Evolutionary conservation across 164 flowering plant genomes (phyloP), one percentile per base, ranked within the genome.

Genomic region (Tetrastigma voinierianum): DNA sequence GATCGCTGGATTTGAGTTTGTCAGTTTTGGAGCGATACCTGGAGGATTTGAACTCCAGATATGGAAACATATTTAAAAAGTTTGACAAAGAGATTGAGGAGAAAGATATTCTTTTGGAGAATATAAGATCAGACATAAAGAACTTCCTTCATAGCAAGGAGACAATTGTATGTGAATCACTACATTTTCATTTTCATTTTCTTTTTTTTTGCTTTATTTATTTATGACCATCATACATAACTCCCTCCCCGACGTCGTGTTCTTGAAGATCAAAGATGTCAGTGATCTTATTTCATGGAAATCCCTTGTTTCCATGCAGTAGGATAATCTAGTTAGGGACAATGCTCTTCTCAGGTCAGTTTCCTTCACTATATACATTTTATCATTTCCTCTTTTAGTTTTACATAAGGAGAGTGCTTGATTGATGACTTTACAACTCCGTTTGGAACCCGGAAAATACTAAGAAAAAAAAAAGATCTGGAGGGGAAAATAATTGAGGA

Each of bases 21-120:
- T 85, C 92, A 57, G 91, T 91, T 68, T 70, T 96, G 68, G 98
- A 91, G 80, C 76, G 88, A 59, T 96, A 88, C 67, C 53, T 96
- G 62, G 98, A 88, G 76, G 98, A 91, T 55, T 59, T 93, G 23
- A 91, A 80, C 72, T 74, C 88, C 23, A 87, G 84, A 79, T 93
- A 96, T 61, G 86, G 95, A 6, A 78, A 62, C 59, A 86, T 90
- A 57, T 88, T 91, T 54, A 83, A 83, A 74, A 93, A 86, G 46
- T 58, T 90, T 64, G 97, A 88, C 67, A 78, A 73, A 51, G 97
- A 93, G 71, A 69, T 90, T 10, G 88, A 72, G 51, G 86, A 81
- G 45, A 86, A 82, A 68, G 85, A 78, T 61, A 55, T 65, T 12
- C 62, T 84, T 67, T 14, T 93, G 70, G 81, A 85, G 80, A 79